Evolutionary conservation across 257 asterid genomes (phyloP).

Genomic region (Primulina eburnea): DNA sequence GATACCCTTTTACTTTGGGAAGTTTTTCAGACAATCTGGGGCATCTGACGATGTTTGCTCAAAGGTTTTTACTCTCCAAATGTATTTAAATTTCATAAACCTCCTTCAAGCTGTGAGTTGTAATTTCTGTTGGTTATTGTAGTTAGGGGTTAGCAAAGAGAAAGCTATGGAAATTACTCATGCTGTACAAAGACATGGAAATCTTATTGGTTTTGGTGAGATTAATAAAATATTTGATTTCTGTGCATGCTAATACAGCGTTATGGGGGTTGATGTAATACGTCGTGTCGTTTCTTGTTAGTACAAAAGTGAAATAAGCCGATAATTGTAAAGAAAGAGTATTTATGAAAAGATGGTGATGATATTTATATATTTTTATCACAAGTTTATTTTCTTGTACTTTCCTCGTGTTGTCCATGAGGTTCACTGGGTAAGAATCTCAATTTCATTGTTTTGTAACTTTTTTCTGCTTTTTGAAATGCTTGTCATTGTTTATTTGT

Average conservation of each 20-base stretch:
- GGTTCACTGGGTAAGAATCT: background rate
- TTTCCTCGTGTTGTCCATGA: background rate
- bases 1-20: slow-evolving; percentile 90
- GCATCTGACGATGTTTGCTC: slow-evolving; percentile 64
- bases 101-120: background rate
- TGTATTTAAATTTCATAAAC: slow-evolving; percentile 8
- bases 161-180: slow-evolving; percentile 57
- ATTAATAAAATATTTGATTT: slow-evolving; percentile 18
- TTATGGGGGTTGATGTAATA: background rate
- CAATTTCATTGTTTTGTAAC: background rate
- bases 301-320: no score
- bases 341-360: slow-evolving; percentile 5
- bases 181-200: slow-evolving; percentile 65
- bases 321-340: background rate
- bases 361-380: background rate
- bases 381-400: slow-evolving; percentile 1
- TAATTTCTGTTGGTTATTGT: slow-evolving; percentile 27
- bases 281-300: no score
- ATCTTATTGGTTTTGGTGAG: slow-evolving; percentile 89
- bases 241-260: slow-evolving; percentile 7
- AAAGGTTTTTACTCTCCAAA: slow-evolving; percentile 50
- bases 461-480: background rate
- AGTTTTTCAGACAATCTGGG: slow-evolving; percentile 60
- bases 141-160: slow-evolving; percentile 77
- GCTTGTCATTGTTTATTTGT: slow-evolving; percentile 21